Evolutionary conservation across 441 rosid species (phyloP).

Genomic region (Populus hybrid): DNA sequence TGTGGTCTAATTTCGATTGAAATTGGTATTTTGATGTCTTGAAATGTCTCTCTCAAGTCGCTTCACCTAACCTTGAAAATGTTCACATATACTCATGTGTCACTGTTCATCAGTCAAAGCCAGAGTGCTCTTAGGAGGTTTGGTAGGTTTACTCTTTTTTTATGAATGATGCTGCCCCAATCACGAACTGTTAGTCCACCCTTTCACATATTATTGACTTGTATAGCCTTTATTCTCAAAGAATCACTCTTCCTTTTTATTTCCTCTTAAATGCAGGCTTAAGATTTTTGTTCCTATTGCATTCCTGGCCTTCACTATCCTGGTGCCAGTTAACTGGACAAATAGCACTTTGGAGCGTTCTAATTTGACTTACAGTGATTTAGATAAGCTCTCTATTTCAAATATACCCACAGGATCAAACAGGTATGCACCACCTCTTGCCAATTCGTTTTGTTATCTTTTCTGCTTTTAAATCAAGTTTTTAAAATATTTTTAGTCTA

Average conservation of each 20-base stretch:
- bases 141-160: neutral
- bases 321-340: slow-evolving; percentile 88
- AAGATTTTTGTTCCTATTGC: slow-evolving; percentile 87
- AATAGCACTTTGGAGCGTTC: slow-evolving; percentile 52
- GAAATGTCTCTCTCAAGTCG: neutral
- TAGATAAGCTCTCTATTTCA: slow-evolving; percentile 87
- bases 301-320: slow-evolving; percentile 63
- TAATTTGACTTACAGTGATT: slow-evolving; percentile 57
- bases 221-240: neutral
- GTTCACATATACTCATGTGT: neutral
- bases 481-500: neutral
- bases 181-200: neutral
- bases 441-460: neutral
- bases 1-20: neutral
- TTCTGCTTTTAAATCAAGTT: neutral
- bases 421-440: slow-evolving; percentile 39
- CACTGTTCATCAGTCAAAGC: neutral
- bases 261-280: slow-evolving; percentile 49
- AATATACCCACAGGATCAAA: slow-evolving; percentile 65
- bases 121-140: neutral
- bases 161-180: neutral
- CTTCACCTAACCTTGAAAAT: neutral
- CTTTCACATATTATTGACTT: neutral
- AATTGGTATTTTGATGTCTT: neutral
- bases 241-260: neutral